Evolutionary conservation across 2,329 filamentous ascomycete genomes (phyloP), one percentile per base, ranked within the genome.

Genomic region (Hypoxylon sp.): DNA sequence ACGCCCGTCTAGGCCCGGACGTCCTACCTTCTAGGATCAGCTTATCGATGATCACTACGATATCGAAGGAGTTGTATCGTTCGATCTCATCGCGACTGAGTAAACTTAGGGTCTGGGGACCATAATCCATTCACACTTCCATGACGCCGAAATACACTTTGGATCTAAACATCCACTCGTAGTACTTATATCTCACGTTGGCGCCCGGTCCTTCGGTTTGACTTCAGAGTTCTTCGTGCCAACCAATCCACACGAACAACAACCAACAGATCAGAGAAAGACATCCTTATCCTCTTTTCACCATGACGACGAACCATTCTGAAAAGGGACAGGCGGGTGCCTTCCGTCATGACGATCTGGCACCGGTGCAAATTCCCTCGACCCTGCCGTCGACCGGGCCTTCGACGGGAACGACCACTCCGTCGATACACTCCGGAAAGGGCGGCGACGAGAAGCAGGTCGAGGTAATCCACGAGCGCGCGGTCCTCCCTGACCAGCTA

Each of bases 401-500:
- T 7, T 61, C 61, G 8, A 60, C 60, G 13, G 62, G 58, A 5
- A 61, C 61, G 5, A 55, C 46, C 6, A 62, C 59, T 7, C 60
- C 63, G 9, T 59, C 60, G 6, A 57, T 59, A 12, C 43, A 56
- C 29, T 55, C 55, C 12, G 50, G 49, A 23, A 62, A 60, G 20
- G 53, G 51, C 16, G 45, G 41, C 11, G 37, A 51, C 7, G 60
- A 63, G 26, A 59, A 63, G 34, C 55, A 53, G 21, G 35, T 60
- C 12, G 60, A 61, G 27, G 43, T 42, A 4, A 23, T 50, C 12
- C 43, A 32, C 4, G 47, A 59, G 35, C 58, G 58, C 26, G 63
- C 59, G 3, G 25, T 52, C 11, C 63, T 66, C 32, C 63, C 63
- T 4, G 41, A 61, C 5, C 63, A 65, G 29, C 41, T 62, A 7